Evolutionary conservation across 345 rosid species (phyloP), one percentile per base, ranked within the genome.

Genomic region (Acer yangbiense): DNA sequence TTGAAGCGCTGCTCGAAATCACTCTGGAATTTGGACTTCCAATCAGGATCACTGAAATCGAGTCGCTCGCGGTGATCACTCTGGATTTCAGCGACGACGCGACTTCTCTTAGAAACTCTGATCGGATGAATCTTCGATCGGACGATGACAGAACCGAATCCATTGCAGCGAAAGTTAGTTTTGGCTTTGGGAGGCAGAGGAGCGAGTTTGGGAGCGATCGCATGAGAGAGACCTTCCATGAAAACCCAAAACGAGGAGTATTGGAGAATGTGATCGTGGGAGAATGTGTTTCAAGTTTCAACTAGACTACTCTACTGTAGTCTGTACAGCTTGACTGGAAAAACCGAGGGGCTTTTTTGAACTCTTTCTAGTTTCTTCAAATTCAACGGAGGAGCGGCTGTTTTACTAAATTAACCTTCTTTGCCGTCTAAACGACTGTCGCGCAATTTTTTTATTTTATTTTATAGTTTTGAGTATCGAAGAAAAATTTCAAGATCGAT

Each of bases 11-110:
- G 27, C 85, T 90, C 93, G 78, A 97, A 93, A 74, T 93, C 93
- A 67, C 10, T 77, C 87, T 90, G 92, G 76, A 85, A 93, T 82
- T 90, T 88, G 12, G 75, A 65, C 75, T 91, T 94, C 97, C 98
- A 94, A 25, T 89, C 81, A 9, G 94, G 97, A 82, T 97, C 97
- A 25, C 46, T 85, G 78, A 89, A 95, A 81, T 97, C 96, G 72
- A 91, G 77, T 11, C 9, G 82, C 11, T 81, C 43, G 60, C 29
- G 23, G 21, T 65, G 76, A 9, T 62, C 69, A 35, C 62, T n/a
- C 4, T 80, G 55, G 76, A 58, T 72, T 76, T 61, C 69, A 1
- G 69, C 77, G 25, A 39, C 43, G 16, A 81, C 71, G 69, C 78
- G 29, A 23, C 23, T 65, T 52, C 70, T 39, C 7, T 14, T 63